phyloP scores from a whole-genome alignment of 169 alveolate genomes.

The Plasmodium relictum region DNA sequence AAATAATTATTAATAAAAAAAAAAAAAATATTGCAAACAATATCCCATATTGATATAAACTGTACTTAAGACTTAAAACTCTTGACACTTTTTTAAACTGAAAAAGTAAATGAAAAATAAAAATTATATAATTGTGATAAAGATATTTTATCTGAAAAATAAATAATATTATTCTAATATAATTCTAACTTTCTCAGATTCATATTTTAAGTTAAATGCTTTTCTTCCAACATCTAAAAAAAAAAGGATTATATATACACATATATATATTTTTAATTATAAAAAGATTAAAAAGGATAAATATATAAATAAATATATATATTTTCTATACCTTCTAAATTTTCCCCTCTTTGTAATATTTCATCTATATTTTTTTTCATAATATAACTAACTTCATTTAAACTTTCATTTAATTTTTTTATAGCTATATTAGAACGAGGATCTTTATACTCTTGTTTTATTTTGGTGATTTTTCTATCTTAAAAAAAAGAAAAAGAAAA shows the following conservation, averaged over 20 bases:
- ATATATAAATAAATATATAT: not conserved
- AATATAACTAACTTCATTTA: constrained; percentile 85
- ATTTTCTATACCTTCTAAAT: constrained; percentile 81
- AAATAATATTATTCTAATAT: not conserved
- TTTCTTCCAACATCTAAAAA: constrained; percentile 84
- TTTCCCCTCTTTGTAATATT: constrained; percentile 85
- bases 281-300: not conserved
- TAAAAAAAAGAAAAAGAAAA: constrained; percentile 2
- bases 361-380: constrained; percentile 87
- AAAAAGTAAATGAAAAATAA: not conserved
- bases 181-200: constrained; percentile 69
- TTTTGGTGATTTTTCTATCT: constrained; percentile 86
- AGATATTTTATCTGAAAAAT: not conserved
- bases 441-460: constrained; percentile 83
- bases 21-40: constrained; percentile 31
- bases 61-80: constrained; percentile 67
- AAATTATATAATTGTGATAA: not conserved
- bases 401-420: constrained; percentile 85
- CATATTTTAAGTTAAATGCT: constrained; percentile 78
- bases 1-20: constrained; percentile 69
- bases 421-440: constrained; percentile 85
- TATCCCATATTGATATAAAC: constrained; percentile 74
- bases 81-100: constrained; percentile 78
- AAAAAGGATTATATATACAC: not conserved
- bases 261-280: constrained; percentile 5